Evolutionary conservation across 2,329 filamentous ascomycete species (phyloP).

Genomic region (Curvularia eragrostidis): DNA sequence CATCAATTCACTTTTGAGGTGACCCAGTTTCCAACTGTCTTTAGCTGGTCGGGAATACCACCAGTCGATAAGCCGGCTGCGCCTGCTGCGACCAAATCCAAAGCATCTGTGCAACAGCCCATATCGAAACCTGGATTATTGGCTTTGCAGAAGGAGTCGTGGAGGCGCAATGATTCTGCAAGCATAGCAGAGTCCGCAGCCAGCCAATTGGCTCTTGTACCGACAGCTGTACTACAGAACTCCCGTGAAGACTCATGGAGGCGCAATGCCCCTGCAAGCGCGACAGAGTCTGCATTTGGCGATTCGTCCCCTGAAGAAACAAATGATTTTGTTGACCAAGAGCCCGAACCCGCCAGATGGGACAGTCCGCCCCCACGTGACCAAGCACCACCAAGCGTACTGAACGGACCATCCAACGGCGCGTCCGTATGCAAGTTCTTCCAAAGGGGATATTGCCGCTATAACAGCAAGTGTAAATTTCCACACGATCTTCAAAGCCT

Average conservation of each 20-base stretch:
- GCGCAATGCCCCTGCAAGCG: slow-evolving; percentile 7
- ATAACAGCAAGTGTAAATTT: slow-evolving; percentile 32
- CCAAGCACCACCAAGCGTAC: not conserved
- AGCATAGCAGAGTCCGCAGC: slow-evolving; percentile 7
- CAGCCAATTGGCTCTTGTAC: not conserved
- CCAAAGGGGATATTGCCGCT: slow-evolving; percentile 35
- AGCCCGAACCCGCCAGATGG: slow-evolving; percentile 12
- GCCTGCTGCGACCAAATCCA: slow-evolving; percentile 7
- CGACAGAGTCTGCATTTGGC: slow-evolving; percentile 11
- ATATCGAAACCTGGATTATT: not conserved
- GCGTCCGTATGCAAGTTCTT: slow-evolving; percentile 30
- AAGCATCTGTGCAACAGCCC: slow-evolving; percentile 9
- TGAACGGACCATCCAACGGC: not conserved
- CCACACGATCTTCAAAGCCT: slow-evolving; percentile 19
- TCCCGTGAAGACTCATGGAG: slow-evolving; percentile 19
- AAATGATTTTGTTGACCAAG: slow-evolving; percentile 14
- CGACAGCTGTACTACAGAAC: not conserved
- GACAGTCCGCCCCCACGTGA: slow-evolving; percentile 7
- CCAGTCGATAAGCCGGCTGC: slow-evolving; percentile 13
- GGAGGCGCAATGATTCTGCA: slow-evolving; percentile 13
- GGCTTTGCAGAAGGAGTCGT: slow-evolving; percentile 16
- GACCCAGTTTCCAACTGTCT: slow-evolving; percentile 61
- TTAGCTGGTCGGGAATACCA: slow-evolving; percentile 50
- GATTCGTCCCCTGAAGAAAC: slow-evolving; percentile 6
- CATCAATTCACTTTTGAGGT: slow-evolving; percentile 58